Conservation (phyloP, 2,329 filamentous ascomycete genomes). For the Phaeosphaeriaceae sp. region DNA sequence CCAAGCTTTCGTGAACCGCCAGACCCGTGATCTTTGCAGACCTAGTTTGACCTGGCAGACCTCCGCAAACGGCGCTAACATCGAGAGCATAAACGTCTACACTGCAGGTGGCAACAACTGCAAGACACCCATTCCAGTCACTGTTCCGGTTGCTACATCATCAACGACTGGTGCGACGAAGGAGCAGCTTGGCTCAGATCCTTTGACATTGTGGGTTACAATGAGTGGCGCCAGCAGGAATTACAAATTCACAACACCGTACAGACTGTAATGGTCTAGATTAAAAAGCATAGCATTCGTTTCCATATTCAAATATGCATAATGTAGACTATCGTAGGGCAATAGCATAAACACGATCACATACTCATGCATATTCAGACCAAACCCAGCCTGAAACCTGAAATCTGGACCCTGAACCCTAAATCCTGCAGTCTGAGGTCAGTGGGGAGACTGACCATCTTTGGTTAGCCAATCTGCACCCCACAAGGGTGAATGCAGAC, state of each 20-base stretch:
- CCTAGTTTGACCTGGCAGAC: conserved; percentile 58
- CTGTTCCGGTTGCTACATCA: conserved; percentile 56
- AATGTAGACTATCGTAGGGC: conserved; percentile 1
- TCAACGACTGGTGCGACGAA: conserved; percentile 53
- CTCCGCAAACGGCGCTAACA: conserved; percentile 51
- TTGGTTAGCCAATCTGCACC: neutral
- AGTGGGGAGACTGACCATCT: neutral
- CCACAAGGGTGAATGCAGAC: neutral
- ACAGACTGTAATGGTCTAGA: conserved; percentile 27
- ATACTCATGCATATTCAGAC: neutral
- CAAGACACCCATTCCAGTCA: conserved; percentile 61
- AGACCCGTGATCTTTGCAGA: conserved; percentile 60
- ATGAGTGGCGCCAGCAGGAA: conserved; percentile 46
- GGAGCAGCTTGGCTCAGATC: conserved; percentile 61
- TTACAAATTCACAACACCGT: conserved; percentile 39
- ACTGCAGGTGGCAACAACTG: conserved; percentile 59
- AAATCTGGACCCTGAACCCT: too few relatives aligned
- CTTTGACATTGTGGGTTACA: conserved; percentile 49
- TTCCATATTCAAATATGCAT: conserved; percentile 12
- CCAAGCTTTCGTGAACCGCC: conserved; percentile 59
- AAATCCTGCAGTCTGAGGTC: neutral
- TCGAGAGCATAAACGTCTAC: conserved; percentile 59
- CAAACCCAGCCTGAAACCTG: neutral
- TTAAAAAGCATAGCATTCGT: conserved; percentile 1
- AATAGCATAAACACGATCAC: neutral